phyloP scores from a whole-genome alignment of 495 filamentous ascomycete species.

The Articulospora tetracladia region DNA sequence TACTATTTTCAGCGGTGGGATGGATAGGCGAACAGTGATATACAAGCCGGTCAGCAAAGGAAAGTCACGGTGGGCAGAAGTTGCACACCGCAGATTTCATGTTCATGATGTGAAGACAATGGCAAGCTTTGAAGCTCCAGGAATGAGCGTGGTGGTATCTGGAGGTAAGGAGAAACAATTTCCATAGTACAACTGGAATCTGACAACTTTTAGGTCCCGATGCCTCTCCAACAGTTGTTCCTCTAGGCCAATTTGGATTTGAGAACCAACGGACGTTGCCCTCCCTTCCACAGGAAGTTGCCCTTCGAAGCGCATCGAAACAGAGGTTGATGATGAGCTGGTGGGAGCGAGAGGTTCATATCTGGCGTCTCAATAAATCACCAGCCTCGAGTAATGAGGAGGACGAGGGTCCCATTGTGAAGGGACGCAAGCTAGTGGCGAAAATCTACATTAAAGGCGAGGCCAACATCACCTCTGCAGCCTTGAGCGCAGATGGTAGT shows the following conservation, averaged over 20 bases:
- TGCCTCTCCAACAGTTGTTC: constrained; percentile 73
- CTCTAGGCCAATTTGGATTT: constrained; percentile 72
- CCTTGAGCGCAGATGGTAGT: constrained; percentile 67
- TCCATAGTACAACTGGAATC: not conserved
- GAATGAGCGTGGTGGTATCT: constrained; percentile 82
- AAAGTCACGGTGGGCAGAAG: constrained; percentile 70
- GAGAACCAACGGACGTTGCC: constrained; percentile 79
- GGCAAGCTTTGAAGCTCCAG: constrained; percentile 79
- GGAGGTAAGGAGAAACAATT: constrained; percentile 61
- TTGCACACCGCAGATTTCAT: constrained; percentile 80
- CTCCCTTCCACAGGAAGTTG: constrained; percentile 71
- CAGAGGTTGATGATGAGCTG: constrained; percentile 78
- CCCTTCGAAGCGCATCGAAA: constrained; percentile 63
- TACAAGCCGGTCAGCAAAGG: constrained; percentile 65
- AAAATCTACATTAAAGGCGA: constrained; percentile 76
- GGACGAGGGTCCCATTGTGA: constrained; percentile 28
- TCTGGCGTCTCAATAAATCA: constrained; percentile 65
- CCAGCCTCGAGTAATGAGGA: constrained; percentile 38
- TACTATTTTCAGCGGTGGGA: constrained; percentile 84
- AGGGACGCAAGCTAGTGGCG: constrained; percentile 59
- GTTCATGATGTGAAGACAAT: constrained; percentile 93
- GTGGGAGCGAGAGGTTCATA: constrained; percentile 85
- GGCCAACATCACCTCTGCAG: constrained; percentile 79
- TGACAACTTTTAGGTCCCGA: constrained; percentile 62
- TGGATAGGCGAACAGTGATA: constrained; percentile 80